These are phyloP conservation scores for Vitis rotundifolia DNA, from an alignment of 164 flowering plant genomes.

Conservation along the genomic window DNA sequence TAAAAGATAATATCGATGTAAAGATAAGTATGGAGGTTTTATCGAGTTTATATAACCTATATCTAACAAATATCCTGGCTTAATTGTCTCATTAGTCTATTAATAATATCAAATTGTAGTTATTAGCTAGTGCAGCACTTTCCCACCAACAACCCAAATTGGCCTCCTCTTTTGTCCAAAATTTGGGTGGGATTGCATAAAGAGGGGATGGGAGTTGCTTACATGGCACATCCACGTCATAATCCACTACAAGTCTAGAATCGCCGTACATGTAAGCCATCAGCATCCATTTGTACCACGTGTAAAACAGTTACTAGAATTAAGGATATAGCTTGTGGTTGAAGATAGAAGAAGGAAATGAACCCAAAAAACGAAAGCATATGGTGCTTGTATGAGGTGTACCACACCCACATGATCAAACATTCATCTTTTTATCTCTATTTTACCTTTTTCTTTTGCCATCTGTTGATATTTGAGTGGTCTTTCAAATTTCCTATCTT, in stretches of 20 bases:
- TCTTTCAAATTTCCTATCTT: no score
- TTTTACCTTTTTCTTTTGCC: not conserved
- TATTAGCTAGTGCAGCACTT: no score
- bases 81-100: no score
- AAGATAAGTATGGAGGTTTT: no score
- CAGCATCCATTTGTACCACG: slow-evolving; percentile 1
- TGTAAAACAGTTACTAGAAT: not conserved
- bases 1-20: no score
- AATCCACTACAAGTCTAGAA: not conserved
- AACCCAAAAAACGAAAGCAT: not conserved
- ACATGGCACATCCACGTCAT: not conserved
- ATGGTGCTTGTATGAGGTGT: slow-evolving; percentile 19
- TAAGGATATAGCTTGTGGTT: no score
- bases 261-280: not conserved
- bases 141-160: not conserved
- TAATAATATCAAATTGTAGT: no score
- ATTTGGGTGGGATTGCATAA: slow-evolving; percentile 2
- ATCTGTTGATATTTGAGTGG: no score
- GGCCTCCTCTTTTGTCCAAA: not conserved
- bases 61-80: no score
- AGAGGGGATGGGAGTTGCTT: not conserved
- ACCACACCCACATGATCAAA: not conserved
- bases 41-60: no score
- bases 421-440: no score
- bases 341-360: not conserved